Evolutionary conservation across 2,329 filamentous ascomycete species (phyloP), one percentile per base, ranked within the genome.

Genomic region (Trichoderma koningii): DNA sequence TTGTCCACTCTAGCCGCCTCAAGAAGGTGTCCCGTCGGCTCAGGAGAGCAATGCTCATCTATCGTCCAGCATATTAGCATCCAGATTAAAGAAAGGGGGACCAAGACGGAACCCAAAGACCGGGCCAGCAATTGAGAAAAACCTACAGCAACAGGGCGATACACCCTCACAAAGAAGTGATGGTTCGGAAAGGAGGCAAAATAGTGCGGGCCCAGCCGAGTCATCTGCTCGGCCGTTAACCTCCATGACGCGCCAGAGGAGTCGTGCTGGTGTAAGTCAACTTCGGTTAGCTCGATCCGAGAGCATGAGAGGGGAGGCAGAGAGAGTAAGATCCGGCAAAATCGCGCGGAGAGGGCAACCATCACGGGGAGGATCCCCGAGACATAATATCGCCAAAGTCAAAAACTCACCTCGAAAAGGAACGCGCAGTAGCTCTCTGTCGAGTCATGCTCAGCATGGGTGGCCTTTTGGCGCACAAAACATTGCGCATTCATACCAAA

Each of bases 141-240:
- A 77, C 83, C 76, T 76, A 85, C 84, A 52, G 81, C 81, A 55
- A 76, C 79, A 15, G 81, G 83, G 26, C 85, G 80, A 68, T 83
- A 86, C 5, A 86, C 78, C 12, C 83, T 79, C 26, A 80, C 79
- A 64, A 86, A 87, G 70, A 84, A 86, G 69, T 87, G 84, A 65
- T 87, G 85, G 12, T 81, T 77, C 2, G 85, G 85, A 61, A 87
- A 87, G 0, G 73, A 73, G 44, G 76, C 76, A 66, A 85, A 86
- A 48, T 75, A 72, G 3, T 74, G 73, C 0, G 85, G 81, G 0
- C 83, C 83, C 19, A 76, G 71, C 26, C 75, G 76, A 53, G 76
- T 76, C 56, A 84, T 69, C 42, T 79, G 73, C 17, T 75, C 70
- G 1, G 76, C 69, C 2, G 76, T 71, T 19, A 76, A 71, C 66